Evolutionary conservation across 345 rosid genomes (phyloP).

Genomic region (Aethionema arabicum): DNA sequence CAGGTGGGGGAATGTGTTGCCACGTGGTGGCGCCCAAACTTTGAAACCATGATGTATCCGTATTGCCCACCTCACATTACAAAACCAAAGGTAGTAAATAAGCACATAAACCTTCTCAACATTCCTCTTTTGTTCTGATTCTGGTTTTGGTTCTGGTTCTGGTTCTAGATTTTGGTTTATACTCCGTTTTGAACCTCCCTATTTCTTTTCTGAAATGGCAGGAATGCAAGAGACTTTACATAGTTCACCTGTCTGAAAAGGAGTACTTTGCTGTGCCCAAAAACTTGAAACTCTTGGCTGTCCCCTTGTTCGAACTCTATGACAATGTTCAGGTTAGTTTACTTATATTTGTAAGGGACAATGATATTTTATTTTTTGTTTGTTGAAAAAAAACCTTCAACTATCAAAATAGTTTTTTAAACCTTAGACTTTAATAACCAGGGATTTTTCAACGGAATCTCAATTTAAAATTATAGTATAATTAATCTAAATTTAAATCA

Average conservation of each 20-base stretch:
- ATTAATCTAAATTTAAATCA: no score
- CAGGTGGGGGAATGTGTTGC: slow-evolving; percentile 98
- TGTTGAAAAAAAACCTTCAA: no score
- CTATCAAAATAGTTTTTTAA: no score
- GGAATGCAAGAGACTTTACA: slow-evolving; percentile 97
- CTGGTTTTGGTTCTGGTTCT: no score
- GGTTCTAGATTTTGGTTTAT: neutral
- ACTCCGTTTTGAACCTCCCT: neutral
- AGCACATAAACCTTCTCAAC: neutral
- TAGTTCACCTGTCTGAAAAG: slow-evolving; percentile 93
- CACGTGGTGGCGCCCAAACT: slow-evolving; percentile 99
- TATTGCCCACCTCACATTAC: slow-evolving; percentile 97
- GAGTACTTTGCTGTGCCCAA: slow-evolving; percentile 98
- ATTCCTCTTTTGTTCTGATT: neutral
- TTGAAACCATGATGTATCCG: slow-evolving; percentile 94
- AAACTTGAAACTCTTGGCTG: slow-evolving; percentile 95
- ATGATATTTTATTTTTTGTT: no score
- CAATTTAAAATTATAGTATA: no score
- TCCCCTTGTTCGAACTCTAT: slow-evolving; percentile 93
- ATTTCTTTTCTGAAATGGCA: slow-evolving; percentile 37
- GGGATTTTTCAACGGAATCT: no score
- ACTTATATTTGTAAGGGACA: no score
- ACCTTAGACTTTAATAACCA: no score
- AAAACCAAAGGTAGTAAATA: slow-evolving; percentile 72
- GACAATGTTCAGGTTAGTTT: slow-evolving; percentile 83